Evolutionary conservation across 176 grass and related monocot genomes (phyloP).

Genomic region (Lolium perenne): DNA sequence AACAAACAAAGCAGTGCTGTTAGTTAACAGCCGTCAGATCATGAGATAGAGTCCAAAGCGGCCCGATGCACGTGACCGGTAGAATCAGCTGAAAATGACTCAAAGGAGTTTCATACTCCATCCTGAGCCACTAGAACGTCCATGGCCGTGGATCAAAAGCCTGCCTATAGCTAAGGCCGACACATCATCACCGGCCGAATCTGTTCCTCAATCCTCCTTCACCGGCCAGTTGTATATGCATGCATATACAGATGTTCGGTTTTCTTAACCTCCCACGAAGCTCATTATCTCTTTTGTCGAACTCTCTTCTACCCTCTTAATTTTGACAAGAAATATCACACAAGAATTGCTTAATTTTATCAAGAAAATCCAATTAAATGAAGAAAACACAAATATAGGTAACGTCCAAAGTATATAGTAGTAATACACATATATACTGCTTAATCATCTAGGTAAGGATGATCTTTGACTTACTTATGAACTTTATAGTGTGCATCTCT

Average conservation of each 20-base stretch:
- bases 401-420: too few relatives aligned
- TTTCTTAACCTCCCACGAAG: neutral
- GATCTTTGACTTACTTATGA: neutral
- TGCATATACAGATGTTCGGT: neutral
- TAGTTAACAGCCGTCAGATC: neutral
- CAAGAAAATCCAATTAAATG: neutral
- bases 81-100: neutral
- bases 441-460: neutral
- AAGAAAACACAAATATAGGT: neutral
- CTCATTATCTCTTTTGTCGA: neutral
- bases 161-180: neutral
- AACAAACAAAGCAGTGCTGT: too few relatives aligned
- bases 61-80: neutral
- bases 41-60: neutral
- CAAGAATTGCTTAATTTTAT: neutral
- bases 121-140: neutral
- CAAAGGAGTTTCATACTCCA: neutral
- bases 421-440: neutral
- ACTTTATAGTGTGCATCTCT: neutral
- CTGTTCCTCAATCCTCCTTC: neutral
- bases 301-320: neutral
- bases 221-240: neutral
- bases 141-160: neutral
- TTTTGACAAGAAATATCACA: neutral
- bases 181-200: neutral